Evolutionary conservation across 352 stramenopile species (phyloP).

Genomic region (Pythium brassicae): DNA sequence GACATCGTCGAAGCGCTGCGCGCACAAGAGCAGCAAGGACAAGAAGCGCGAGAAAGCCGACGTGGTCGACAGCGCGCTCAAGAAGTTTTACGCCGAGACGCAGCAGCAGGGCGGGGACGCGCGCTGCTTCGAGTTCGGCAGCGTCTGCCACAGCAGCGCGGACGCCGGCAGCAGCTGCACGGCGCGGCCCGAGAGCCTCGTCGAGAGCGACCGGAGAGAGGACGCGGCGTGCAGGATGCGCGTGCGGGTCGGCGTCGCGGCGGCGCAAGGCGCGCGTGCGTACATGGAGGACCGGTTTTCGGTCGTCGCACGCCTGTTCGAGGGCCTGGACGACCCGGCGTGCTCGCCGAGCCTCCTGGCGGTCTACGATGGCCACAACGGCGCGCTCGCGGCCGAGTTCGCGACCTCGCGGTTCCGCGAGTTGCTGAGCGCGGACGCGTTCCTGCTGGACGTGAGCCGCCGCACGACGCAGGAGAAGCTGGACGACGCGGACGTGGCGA

Average conservation of each 20-base stretch:
- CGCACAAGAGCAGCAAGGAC: constrained; percentile 41
- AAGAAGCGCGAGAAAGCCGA: constrained; percentile 56
- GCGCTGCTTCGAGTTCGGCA: constrained; percentile 51
- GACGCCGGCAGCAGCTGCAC: constrained; percentile 6
- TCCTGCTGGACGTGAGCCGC: constrained; percentile 42
- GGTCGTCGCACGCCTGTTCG: constrained; percentile 55
- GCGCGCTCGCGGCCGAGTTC: constrained; percentile 61
- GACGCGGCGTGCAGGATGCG: constrained; percentile 24
- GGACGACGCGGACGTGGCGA: constrained; percentile 39
- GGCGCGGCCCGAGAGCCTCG: constrained; percentile 2
- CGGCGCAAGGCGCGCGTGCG: constrained; percentile 54
- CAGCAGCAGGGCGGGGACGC: constrained; percentile 9
- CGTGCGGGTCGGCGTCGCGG: constrained; percentile 42
- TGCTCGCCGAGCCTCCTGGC: constrained; percentile 50
- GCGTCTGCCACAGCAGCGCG: constrained; percentile 22
- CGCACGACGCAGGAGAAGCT: constrained; percentile 26
- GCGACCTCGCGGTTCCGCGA: constrained; percentile 54
- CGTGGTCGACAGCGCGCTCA: constrained; percentile 56
- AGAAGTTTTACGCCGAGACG: constrained; percentile 35
- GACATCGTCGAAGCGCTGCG: constrained; percentile 44
- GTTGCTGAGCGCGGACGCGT: constrained; percentile 41
- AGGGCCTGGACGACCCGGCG: constrained; percentile 32
- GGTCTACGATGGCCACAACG: constrained; percentile 78
- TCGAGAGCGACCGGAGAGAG: constrained; percentile 11
- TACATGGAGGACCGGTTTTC: constrained; percentile 84